Base-by-base conservation (phyloP, 1,139 yeast genomes). In the Meyerozyma sp. region DNA sequence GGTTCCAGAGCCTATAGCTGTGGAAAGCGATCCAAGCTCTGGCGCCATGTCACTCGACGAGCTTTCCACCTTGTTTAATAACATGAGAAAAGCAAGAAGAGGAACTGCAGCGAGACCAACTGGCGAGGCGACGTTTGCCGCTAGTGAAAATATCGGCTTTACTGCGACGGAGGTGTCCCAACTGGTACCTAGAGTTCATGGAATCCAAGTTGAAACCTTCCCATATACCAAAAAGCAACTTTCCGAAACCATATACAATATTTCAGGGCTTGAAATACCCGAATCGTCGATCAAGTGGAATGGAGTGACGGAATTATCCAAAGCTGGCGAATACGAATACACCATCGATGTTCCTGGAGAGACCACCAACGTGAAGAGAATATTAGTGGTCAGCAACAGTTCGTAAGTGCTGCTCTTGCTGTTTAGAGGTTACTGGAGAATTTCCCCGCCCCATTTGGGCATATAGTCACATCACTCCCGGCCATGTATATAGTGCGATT, bases 11-110 rank as follows among this genome's bases (percentile, higher is more conserved):
- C 40, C 48, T 5, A 37, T 44, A 30, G 37, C 23, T n/a, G 39
- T 40, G 28, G 30, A 42, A 11, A 11, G 16, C 34, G 40, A 42
- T 10, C 26, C 47, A 14, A 46, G 46, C 41, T 44, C 58, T 40
- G 44, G 57, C 11, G 65, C 73, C n/a, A 56, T 70, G 61, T 66
- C 76, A 1, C 57, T 68, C 45, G 65, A 65, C 40, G 75, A 71
- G 47, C 68, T 73, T 50, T 62, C 73, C 6, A 53, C 46, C 41
- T 62, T 73, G 48, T 70, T 73, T 50, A 58, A 58, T 39, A 52
- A 55, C 42, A 62, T 66, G 65, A 53, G 59, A 37, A 46, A 42
- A 36, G 43, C 51, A 21, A 48, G 53, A 38, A 44, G 42, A n/a
- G 26, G 43, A 20, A 23, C 40, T 14, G n/a, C 42, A 11, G 25